Evolutionary conservation across 495 filamentous ascomycete genomes (phyloP).

Genomic region (Aspergillus ellipticus): DNA sequence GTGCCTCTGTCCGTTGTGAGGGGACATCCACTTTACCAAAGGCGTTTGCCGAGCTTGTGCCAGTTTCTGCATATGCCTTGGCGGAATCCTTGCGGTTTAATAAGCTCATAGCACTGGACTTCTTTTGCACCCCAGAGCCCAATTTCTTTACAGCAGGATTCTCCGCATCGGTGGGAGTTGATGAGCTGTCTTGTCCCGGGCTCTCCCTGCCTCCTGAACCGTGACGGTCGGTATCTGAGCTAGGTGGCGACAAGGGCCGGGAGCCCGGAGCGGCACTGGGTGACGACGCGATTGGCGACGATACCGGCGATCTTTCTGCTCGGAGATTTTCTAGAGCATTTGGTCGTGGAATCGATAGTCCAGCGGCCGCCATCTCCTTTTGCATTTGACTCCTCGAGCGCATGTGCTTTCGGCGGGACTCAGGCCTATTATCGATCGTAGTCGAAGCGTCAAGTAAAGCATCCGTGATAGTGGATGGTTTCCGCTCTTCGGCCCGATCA

Average conservation of each 20-base stretch:
- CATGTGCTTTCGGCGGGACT: constrained; percentile 54
- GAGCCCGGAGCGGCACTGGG: constrained; percentile 35
- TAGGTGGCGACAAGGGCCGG: constrained; percentile 38
- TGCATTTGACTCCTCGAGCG: constrained; percentile 42
- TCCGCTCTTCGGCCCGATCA: constrained; percentile 31
- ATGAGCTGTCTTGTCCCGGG: constrained; percentile 33
- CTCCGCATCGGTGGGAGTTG: constrained; percentile 35
- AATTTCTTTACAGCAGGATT: constrained; percentile 28
- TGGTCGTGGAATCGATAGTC: constrained; percentile 14
- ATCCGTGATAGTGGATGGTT: constrained; percentile 77
- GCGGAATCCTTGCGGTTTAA: constrained; percentile 71
- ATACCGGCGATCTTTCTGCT: constrained; percentile 26
- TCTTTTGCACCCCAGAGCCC: constrained; percentile 46
- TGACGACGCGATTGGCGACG: constrained; percentile 39
- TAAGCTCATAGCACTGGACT: constrained; percentile 77
- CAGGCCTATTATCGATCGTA: constrained; percentile 68
- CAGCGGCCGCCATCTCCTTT: constrained; percentile 36
- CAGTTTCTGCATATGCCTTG: constrained; percentile 81
- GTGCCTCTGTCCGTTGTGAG: constrained; percentile 39
- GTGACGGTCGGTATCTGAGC: constrained; percentile 31
- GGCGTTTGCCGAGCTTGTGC: constrained; percentile 74
- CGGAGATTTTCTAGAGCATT: constrained; percentile 23
- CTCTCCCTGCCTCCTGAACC: constrained; percentile 24
- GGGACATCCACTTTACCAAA: constrained; percentile 83
- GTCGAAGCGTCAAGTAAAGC: constrained; percentile 90